phyloP scores from a whole-genome alignment of 441 rosid genomes.

The Biscutella auriculata region DNA sequence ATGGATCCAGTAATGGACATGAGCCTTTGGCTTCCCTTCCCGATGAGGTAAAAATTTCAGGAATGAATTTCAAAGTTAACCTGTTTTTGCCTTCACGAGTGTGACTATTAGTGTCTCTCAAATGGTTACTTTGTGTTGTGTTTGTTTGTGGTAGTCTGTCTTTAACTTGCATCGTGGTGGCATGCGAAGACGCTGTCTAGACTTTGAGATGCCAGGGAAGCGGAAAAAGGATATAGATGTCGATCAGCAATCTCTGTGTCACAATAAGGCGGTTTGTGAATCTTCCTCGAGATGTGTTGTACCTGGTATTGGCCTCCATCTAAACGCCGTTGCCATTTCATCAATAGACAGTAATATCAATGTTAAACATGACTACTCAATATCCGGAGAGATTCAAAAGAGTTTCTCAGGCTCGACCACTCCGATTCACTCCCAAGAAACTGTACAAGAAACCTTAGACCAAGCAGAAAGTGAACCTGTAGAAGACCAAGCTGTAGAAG shows the following conservation, averaged over 20 bases:
- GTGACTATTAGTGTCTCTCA: too few relatives aligned
- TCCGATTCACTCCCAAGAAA: conserved; percentile 19
- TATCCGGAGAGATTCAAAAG: conserved; percentile 29
- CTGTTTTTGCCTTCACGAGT: background rate
- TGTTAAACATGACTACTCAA: conserved; percentile 30
- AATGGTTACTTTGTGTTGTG: background rate
- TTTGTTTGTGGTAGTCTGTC: conserved; percentile 35
- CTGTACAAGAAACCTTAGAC: conserved; percentile 29
- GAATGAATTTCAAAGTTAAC: background rate
- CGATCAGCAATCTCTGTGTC: conserved; percentile 23
- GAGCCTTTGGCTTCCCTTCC: conserved; percentile 5
- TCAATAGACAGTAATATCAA: conserved; percentile 31
- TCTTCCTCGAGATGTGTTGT: conserved; percentile 34
- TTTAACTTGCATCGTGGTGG: conserved; percentile 60
- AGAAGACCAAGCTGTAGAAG: conserved; percentile 5
- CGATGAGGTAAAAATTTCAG: conserved; percentile 7
- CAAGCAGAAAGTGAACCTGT: conserved; percentile 32
- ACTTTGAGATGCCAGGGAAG: conserved; percentile 65
- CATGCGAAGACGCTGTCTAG: conserved; percentile 84
- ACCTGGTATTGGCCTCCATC: conserved; percentile 91
- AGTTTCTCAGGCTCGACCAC: conserved; percentile 26
- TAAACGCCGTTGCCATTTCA: conserved; percentile 63
- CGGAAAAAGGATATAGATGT: conserved; percentile 34
- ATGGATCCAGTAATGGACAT: conserved; percentile 4
- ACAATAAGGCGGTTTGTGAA: conserved; percentile 22